phyloP scores from a whole-genome alignment of 768 basidiomycete genomes.

The Neoboletus brunneissimus region DNA sequence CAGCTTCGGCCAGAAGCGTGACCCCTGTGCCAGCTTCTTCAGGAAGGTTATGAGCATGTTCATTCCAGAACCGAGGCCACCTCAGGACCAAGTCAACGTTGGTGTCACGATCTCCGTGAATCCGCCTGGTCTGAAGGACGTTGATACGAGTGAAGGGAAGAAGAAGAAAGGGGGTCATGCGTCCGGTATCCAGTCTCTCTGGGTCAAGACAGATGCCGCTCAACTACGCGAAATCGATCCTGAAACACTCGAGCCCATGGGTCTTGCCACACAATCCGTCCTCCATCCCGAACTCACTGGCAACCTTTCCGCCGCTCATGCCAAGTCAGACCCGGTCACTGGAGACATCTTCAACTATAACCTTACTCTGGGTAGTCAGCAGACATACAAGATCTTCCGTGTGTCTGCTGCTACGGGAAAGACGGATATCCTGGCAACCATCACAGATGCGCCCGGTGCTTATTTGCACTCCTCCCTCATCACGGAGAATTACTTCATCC shows the following conservation, averaged over 20 bases:
- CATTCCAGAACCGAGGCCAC: constrained; percentile 13
- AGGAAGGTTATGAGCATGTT: constrained; percentile 31
- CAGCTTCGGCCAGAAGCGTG: constrained; percentile 32
- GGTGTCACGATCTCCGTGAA: constrained; percentile 32
- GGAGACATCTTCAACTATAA: constrained; percentile 39
- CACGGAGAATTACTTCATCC: constrained; percentile 36
- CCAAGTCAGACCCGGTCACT: constrained; percentile 35
- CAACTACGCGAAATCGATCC: constrained; percentile 35
- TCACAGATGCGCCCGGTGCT: constrained; percentile 37
- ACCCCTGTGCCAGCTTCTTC: constrained; percentile 32
- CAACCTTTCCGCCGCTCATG: constrained; percentile 35
- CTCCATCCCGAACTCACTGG: constrained; percentile 36
- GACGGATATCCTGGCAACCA: constrained; percentile 35
- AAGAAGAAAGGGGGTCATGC: constrained; percentile 26
- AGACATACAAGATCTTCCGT: constrained; percentile 36
- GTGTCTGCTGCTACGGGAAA: constrained; percentile 31
- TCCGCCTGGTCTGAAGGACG: constrained; percentile 25
- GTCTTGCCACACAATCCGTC: constrained; percentile 23
- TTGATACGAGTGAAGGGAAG: constrained; percentile 19
- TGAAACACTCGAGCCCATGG: constrained; percentile 37
- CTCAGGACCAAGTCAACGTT: constrained; percentile 16
- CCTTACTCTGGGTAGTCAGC: constrained; percentile 26
- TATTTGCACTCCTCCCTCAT: constrained; percentile 39
- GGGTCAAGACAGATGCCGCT: constrained; percentile 32
- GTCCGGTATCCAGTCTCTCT: constrained; percentile 28